phyloP scores from a whole-genome alignment of 805 yeast genomes.

The Brettanomyces sp. region DNA sequence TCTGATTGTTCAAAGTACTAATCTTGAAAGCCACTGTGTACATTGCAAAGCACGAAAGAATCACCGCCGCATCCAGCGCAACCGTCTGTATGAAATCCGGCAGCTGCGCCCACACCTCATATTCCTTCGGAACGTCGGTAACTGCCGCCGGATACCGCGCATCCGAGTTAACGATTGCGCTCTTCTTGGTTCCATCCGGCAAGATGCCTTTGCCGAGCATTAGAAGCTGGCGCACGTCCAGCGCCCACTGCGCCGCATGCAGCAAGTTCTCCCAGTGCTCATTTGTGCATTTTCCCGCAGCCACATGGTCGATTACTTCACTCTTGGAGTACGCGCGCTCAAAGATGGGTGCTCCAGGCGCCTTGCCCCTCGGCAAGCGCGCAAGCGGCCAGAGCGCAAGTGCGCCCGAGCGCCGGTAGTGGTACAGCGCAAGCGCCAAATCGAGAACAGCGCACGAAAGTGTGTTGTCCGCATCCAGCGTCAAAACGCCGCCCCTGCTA shows the following conservation, averaged over 20 bases:
- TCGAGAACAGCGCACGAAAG: too few relatives aligned
- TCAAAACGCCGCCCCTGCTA: too few relatives aligned
- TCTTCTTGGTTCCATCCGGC: constrained; percentile 4
- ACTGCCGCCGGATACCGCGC: constrained; percentile 4
- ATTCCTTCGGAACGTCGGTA: constrained; percentile 15
- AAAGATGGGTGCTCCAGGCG: neutral
- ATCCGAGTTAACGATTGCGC: neutral
- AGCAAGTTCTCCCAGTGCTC: constrained; percentile 1
- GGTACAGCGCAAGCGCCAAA: too few relatives aligned
- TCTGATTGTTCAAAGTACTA: neutral
- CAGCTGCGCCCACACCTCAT: constrained; percentile 34
- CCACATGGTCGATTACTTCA: neutral
- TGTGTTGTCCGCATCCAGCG: too few relatives aligned
- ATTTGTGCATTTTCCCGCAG: too few relatives aligned
- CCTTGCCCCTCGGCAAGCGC: neutral
- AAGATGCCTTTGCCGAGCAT: constrained; percentile 32
- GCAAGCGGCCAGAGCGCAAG: too few relatives aligned
- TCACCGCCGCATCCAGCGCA: constrained; percentile 23
- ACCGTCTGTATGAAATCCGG: constrained; percentile 24
- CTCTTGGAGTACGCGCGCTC: neutral
- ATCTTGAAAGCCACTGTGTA: neutral
- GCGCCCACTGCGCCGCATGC: constrained; percentile 13
- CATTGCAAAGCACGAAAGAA: constrained; percentile 23
- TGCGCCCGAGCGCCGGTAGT: too few relatives aligned
- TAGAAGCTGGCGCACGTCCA: constrained; percentile 25